A percentile compares a stretch with the other conserved stretches of the same genome.
Evolutionary conservation across 2,329 filamentous ascomycete species (phyloP).

Genomic region (Cladosporium sp.): DNA sequence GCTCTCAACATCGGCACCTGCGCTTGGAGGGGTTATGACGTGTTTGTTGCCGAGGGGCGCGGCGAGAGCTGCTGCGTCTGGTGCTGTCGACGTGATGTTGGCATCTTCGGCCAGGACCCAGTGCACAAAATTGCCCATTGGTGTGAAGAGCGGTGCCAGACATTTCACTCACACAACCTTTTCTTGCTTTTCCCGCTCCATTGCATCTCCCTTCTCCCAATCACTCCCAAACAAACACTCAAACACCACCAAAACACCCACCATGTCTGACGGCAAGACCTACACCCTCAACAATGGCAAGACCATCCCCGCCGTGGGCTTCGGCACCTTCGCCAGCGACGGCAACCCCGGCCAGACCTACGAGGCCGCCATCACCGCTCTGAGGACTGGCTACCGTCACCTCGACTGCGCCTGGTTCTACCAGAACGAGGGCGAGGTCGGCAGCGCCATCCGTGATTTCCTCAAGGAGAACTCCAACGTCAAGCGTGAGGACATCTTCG

Average conservation of each 20-base stretch:
- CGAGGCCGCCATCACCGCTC: slow-evolving; percentile 47
- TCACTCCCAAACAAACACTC: neutral
- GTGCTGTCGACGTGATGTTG: neutral
- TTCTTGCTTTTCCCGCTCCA: slow-evolving; percentile 9
- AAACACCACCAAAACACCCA: slow-evolving; percentile 22
- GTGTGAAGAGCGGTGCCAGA: neutral
- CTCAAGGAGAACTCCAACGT: slow-evolving; percentile 43
- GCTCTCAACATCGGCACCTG: slow-evolving; percentile 5
- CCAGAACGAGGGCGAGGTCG: slow-evolving; percentile 51
- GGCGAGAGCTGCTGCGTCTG: neutral
- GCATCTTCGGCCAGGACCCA: neutral
- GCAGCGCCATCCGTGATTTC: slow-evolving; percentile 51
- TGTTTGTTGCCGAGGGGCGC: neutral
- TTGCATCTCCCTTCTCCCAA: slow-evolving; percentile 2
- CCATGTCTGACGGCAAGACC: slow-evolving; percentile 53
- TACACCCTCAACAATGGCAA: slow-evolving; percentile 56
- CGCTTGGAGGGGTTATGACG: slow-evolving; percentile 11
- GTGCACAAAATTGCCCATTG: neutral
- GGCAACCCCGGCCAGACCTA: slow-evolving; percentile 56
- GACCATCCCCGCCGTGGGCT: slow-evolving; percentile 58
- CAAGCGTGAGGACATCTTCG: slow-evolving; percentile 48
- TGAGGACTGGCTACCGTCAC: slow-evolving; percentile 50
- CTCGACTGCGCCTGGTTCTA: slow-evolving; percentile 55
- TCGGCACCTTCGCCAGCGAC: slow-evolving; percentile 65
- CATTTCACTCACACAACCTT: neutral